Evolutionary conservation across 1,284 basidiomycete genomes (phyloP).

Genomic region (Austroboletus niveus): DNA sequence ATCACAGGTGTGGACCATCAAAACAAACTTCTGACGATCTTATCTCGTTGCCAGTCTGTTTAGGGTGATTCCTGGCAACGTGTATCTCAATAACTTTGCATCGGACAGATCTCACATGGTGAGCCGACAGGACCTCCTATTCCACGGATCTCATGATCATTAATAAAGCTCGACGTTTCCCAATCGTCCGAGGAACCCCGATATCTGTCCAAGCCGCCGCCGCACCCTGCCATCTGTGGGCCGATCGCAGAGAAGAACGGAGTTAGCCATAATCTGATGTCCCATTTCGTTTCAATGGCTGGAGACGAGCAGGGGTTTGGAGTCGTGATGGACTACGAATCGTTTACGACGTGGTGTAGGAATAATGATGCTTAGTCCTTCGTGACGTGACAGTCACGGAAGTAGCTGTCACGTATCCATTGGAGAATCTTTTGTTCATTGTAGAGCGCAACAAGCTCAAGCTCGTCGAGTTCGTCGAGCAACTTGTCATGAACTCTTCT

Average conservation of each 20-base stretch:
- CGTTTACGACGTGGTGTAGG: conserved; percentile 34
- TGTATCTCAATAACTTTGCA: conserved; percentile 60
- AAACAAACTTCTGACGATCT: neutral
- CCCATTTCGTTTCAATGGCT: conserved; percentile 56
- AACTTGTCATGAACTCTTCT: conserved; percentile 19
- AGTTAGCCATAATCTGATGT: conserved; percentile 59
- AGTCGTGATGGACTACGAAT: conserved; percentile 37
- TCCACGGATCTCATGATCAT: conserved; percentile 6
- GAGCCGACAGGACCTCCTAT: conserved; percentile 9
- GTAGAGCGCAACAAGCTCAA: neutral
- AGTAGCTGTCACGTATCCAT: conserved; percentile 22
- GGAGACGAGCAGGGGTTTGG: conserved; percentile 36
- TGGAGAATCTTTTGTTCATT: conserved; percentile 19
- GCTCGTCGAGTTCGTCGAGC: conserved; percentile 1
- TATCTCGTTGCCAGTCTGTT: conserved; percentile 39
- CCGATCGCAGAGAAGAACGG: conserved; percentile 38
- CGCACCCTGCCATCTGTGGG: conserved; percentile 54
- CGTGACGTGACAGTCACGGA: conserved; percentile 21
- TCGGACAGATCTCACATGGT: conserved; percentile 83
- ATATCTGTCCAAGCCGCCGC: conserved; percentile 45
- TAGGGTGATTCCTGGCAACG: conserved; percentile 51
- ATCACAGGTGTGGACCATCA: conserved; percentile 44
- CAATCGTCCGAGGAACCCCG: conserved; percentile 8
- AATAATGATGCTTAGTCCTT: conserved; percentile 2
- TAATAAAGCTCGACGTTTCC: conserved; percentile 10